phyloP scores from a whole-genome alignment of 345 rosid genomes.

The Euclidium syriacum region DNA sequence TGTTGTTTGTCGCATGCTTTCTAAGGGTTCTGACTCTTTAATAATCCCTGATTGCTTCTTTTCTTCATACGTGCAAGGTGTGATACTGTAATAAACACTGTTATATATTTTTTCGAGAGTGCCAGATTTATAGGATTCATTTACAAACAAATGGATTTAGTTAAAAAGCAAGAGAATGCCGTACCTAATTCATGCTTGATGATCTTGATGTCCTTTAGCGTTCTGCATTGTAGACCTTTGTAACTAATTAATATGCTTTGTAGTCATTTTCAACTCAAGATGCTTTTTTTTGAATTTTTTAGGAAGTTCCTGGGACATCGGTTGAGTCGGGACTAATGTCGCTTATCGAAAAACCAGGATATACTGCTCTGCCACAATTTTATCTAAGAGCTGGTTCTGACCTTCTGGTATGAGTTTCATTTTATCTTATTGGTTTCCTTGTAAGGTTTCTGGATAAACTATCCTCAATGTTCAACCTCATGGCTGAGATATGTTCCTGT shows the following conservation, averaged over 20 bases:
- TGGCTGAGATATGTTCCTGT: constrained; percentile 16
- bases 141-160: not conserved
- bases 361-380: constrained; percentile 64
- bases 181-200: not conserved
- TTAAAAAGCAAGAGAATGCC: not conserved
- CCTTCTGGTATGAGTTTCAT: constrained; percentile 58
- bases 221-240: constrained; percentile 6
- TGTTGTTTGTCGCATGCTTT: constrained; percentile 3
- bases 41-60: not conserved
- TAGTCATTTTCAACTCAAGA: constrained; percentile 7
- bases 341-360: constrained; percentile 58
- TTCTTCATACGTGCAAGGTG: not conserved
- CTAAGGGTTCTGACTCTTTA: not conserved
- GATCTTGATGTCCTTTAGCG: not conserved
- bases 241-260: not conserved
- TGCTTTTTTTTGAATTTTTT: constrained; percentile 16
- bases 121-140: not conserved
- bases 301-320: constrained; percentile 73
- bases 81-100: not conserved
- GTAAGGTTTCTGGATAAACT: not conserved
- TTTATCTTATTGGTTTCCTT: not conserved
- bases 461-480: not conserved
- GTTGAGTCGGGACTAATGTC: constrained; percentile 54
- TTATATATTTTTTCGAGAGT: not conserved
- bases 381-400: constrained; percentile 76